Conservation (phyloP, 257 asterid species). For the Capsicum baccatum region DNA sequence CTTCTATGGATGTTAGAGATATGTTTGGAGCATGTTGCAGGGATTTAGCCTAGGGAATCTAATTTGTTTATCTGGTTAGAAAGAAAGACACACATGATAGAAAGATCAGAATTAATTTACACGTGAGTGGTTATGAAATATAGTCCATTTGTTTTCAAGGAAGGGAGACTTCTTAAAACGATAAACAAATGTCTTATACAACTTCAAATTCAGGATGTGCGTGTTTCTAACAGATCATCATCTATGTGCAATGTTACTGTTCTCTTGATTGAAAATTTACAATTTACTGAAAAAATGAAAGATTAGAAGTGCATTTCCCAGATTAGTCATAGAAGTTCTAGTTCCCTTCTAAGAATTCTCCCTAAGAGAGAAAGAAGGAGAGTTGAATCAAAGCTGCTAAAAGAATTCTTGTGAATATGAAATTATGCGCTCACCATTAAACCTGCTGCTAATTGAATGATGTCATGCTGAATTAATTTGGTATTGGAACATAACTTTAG, state of each 20-base stretch:
- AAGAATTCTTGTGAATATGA: neutral
- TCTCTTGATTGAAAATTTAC: neutral
- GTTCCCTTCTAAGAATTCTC: neutral
- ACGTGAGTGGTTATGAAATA: neutral
- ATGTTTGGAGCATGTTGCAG: neutral
- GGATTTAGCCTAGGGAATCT: neutral
- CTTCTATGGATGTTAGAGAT: neutral
- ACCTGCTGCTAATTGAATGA: neutral
- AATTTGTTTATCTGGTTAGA: neutral
- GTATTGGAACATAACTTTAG: neutral
- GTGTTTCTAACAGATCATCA: neutral
- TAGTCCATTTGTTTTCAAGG: neutral
- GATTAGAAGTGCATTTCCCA: neutral
- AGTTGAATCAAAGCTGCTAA: neutral
- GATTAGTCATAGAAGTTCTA: constrained; percentile 1
- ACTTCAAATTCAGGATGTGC: neutral
- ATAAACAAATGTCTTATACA: neutral
- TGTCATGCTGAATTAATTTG: neutral
- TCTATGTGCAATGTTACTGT: neutral
- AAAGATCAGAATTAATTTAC: neutral
- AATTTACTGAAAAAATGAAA: neutral
- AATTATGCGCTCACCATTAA: neutral
- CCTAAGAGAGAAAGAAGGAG: neutral
- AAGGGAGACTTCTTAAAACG: neutral
- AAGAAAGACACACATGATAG: neutral